Evolutionary conservation across 768 basidiomycete species (phyloP).

Genomic region (Termitomyces sp.): DNA sequence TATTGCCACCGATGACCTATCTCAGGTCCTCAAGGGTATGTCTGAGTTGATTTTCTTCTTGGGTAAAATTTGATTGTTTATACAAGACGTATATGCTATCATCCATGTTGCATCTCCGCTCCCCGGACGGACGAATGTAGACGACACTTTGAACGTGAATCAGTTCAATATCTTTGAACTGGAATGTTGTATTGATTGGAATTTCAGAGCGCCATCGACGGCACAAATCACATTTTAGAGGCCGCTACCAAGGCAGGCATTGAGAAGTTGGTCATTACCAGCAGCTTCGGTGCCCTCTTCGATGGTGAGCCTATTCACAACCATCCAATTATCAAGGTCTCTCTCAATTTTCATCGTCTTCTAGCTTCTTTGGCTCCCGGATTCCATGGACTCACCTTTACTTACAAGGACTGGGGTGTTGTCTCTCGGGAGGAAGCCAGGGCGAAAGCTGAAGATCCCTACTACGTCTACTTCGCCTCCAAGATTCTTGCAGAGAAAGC

Average conservation of each 20-base stretch:
- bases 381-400: slow-evolving; percentile 20
- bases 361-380: slow-evolving; percentile 17
- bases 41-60: background rate
- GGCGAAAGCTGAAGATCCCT: slow-evolving; percentile 20
- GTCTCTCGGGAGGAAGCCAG: slow-evolving; percentile 25
- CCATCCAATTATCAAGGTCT: background rate
- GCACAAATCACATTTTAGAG: slow-evolving; percentile 23
- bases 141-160: slow-evolving; percentile 18
- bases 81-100: slow-evolving; percentile 33
- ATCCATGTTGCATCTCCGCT: slow-evolving; percentile 29
- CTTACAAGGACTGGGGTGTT: slow-evolving; percentile 28
- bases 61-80: background rate
- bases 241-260: slow-evolving; percentile 23
- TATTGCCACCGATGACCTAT: slow-evolving; percentile 11
- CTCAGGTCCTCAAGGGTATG: slow-evolving; percentile 17
- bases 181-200: background rate
- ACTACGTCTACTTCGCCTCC: slow-evolving; percentile 33
- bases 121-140: slow-evolving; percentile 14
- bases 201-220: slow-evolving; percentile 20
- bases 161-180: background rate
- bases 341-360: background rate
- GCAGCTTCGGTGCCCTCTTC: slow-evolving; percentile 25
- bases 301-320: slow-evolving; percentile 19
- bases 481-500: slow-evolving; percentile 38
- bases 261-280: slow-evolving; percentile 27